These are phyloP conservation scores for Fusarium paranaense DNA, from an alignment of 2,329 filamentous ascomycete species.

Conservation along the genomic window DNA sequence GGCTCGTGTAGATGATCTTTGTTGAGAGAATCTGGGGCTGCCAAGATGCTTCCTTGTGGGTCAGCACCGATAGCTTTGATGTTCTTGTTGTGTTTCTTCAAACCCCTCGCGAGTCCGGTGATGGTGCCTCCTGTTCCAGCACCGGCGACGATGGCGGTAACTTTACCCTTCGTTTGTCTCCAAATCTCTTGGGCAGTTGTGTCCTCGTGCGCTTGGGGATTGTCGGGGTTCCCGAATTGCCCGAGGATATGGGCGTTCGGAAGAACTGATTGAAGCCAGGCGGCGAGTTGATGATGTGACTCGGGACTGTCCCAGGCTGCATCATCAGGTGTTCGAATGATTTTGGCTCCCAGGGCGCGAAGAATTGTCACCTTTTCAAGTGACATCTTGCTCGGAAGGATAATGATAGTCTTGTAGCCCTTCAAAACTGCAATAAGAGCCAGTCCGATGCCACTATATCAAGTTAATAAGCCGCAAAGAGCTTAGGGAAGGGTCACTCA, in stretches of 20 bases:
- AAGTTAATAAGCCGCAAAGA: not conserved
- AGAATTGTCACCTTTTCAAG: conserved; percentile 96
- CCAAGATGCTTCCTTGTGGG: conserved; percentile 89
- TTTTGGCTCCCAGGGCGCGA: conserved; percentile 90
- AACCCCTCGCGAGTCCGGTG: conserved; percentile 83
- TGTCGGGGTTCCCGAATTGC: conserved; percentile 91
- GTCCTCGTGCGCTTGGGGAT: conserved; percentile 86
- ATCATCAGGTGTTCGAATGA: conserved; percentile 95
- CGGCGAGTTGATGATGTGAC: conserved; percentile 87
- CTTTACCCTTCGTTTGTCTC: conserved; percentile 83
- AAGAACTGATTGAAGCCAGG: conserved; percentile 86
- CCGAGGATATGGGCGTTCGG: conserved; percentile 96
- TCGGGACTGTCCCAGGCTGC: conserved; percentile 94
- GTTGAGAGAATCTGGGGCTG: conserved; percentile 81
- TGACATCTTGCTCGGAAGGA: conserved; percentile 98
- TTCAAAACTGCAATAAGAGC: conserved; percentile 95
- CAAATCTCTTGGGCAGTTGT: conserved; percentile 94
- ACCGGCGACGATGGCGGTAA: conserved; percentile 86
- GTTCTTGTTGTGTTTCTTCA: conserved; percentile 85
- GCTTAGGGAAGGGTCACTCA: conserved; percentile 25
- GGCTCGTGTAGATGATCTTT: conserved; percentile 80
- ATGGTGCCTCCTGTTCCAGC: conserved; percentile 96
- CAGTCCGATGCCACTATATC: conserved; percentile 80
- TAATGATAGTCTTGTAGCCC: conserved; percentile 98
- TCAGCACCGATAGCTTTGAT: conserved; percentile 93